Percentiles rank a stretch among this genome's conserved stretches.
These are phyloP conservation scores for Ambrosia artemisiifolia DNA, from an alignment of 129 eudicot genomes.

Conservation along the genomic window DNA sequence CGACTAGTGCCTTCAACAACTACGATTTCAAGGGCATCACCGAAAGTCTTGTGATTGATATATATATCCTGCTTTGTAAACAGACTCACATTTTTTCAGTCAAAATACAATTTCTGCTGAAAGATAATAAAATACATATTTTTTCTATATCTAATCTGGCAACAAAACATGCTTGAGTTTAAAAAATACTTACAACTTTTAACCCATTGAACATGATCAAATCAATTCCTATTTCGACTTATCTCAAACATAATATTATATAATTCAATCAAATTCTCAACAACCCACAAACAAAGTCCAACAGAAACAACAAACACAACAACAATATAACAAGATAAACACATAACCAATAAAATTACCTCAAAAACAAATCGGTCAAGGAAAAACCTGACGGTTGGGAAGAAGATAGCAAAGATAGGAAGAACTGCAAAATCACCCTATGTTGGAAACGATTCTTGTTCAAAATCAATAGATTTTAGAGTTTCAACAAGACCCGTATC, in stretches of 20 bases:
- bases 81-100: too few species aligned
- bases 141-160: neutral
- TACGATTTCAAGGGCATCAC: too few species aligned
- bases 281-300: neutral
- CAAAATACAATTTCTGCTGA: too few species aligned
- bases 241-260: neutral
- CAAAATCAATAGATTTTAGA: slow-evolving; percentile 50
- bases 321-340: neutral
- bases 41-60: too few species aligned
- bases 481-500: slow-evolving; percentile 10
- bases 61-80: too few species aligned
- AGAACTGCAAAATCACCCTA: slow-evolving; percentile 62
- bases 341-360: slow-evolving; percentile 35
- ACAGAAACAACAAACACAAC: neutral
- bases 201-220: neutral
- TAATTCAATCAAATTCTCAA: slow-evolving; percentile 11
- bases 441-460: slow-evolving; percentile 69
- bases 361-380: slow-evolving; percentile 86
- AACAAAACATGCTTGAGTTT: neutral
- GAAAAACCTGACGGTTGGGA: slow-evolving; percentile 69
- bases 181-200: neutral
- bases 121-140: too few species aligned
- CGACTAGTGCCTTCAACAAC: too few species aligned
- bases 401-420: slow-evolving; percentile 71
- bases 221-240: neutral